Percentiles rank a stretch among this genome's conserved stretches.
phyloP scores from a whole-genome alignment of 495 filamentous ascomycete species.

The Sordaria brevicollis region DNA sequence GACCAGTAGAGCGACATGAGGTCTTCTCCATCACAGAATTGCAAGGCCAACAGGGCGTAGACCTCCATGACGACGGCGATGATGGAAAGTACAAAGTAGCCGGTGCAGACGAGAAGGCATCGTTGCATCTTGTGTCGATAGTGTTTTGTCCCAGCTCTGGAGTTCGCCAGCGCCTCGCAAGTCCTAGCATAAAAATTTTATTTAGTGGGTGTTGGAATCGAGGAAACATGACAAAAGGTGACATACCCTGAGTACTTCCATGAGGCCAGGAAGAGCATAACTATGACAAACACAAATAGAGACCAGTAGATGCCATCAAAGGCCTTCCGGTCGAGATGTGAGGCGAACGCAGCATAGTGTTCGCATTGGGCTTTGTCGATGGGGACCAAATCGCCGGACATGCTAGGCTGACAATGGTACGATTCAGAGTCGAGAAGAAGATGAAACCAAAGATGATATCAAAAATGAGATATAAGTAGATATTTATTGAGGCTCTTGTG shows the following conservation, averaged over 20 bases:
- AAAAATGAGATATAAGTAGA: not conserved
- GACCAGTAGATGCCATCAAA: constrained; percentile 39
- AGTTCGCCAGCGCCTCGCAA: not conserved
- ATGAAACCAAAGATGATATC: not conserved
- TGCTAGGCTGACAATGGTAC: constrained; percentile 7
- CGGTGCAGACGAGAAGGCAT: constrained; percentile 24
- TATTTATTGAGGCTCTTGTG: not conserved
- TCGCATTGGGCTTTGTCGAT: constrained; percentile 25
- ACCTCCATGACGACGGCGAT: constrained; percentile 31
- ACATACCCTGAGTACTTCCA: constrained; percentile 33
- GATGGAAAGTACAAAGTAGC: constrained; percentile 22
- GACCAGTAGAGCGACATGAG: constrained; percentile 40
- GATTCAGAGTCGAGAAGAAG: not conserved
- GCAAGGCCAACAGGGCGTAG: constrained; percentile 28
- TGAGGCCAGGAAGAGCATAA: constrained; percentile 28
- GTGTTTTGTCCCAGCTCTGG: not conserved
- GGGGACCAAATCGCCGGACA: constrained; percentile 25
- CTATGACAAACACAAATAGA: constrained; percentile 29
- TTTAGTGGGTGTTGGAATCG: not conserved
- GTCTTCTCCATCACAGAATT: constrained; percentile 41
- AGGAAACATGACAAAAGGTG: not conserved
- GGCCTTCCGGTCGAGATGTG: constrained; percentile 24
- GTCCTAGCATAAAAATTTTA: not conserved
- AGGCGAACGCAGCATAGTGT: constrained; percentile 36
- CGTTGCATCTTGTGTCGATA: constrained; percentile 13